A percentile compares a stretch with the other conserved stretches of the same genome.
phyloP scores from a whole-genome alignment of 331 rosid genomes.

The Phaseolus coccineus region DNA sequence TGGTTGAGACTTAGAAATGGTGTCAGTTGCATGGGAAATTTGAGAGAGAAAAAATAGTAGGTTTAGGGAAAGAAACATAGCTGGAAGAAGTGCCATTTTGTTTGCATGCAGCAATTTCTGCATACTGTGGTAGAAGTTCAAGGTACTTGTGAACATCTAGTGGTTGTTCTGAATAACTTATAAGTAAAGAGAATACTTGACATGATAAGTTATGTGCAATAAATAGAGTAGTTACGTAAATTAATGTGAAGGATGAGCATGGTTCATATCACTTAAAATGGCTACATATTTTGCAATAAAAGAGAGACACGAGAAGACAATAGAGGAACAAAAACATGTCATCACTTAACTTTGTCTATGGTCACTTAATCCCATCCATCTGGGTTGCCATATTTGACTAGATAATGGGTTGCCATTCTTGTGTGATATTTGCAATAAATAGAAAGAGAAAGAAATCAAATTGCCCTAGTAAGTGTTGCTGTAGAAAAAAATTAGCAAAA shows the following conservation, averaged over 20 bases:
- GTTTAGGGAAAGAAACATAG: not conserved
- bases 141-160: not conserved
- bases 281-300: not conserved
- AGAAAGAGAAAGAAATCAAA: too few species aligned
- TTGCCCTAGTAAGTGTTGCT: too few species aligned
- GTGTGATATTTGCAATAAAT: not conserved
- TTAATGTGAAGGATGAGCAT: not conserved
- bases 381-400: not conserved
- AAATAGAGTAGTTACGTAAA: not conserved
- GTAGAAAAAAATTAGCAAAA: too few species aligned
- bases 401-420: not conserved
- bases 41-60: not conserved
- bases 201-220: not conserved
- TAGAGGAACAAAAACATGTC: not conserved
- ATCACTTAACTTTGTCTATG: too few species aligned
- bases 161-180: not conserved
- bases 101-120: not conserved
- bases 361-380: not conserved
- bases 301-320: not conserved
- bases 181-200: not conserved
- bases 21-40: slow-evolving; percentile 17
- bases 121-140: not conserved
- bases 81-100: not conserved
- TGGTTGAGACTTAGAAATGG: slow-evolving; percentile 30
- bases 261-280: not conserved